A percentile compares a stretch with the other conserved stretches of the same genome.
phyloP scores from a whole-genome alignment of 2,329 filamentous ascomycete genomes.

The Phaeoacremonium minimum region DNA sequence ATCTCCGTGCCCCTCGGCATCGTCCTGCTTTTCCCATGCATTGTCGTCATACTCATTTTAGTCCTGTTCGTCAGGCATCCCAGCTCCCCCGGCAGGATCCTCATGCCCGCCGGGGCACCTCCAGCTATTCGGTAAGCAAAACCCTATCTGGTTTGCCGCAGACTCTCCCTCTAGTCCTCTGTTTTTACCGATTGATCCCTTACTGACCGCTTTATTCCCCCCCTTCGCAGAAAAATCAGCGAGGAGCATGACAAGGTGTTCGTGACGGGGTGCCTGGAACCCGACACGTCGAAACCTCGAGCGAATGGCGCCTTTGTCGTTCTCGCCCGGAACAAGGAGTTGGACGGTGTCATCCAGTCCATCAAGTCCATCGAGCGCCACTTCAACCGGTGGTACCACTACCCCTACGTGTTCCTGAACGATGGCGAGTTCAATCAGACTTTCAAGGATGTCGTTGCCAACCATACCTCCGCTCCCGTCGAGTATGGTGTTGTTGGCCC shows the following conservation, averaged over 20 bases:
- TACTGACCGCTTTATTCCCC: not conserved
- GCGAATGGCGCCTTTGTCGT: slow-evolving; percentile 96
- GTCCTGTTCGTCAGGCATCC: slow-evolving; percentile 87
- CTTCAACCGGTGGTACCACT: slow-evolving; percentile 98
- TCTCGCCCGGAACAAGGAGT: slow-evolving; percentile 89
- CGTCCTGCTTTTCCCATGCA: slow-evolving; percentile 85
- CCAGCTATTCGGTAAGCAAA: slow-evolving; percentile 77
- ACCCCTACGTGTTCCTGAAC: slow-evolving; percentile 97
- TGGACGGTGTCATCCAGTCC: slow-evolving; percentile 93
- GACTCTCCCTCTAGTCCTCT: slow-evolving; percentile 1
- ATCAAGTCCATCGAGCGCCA: slow-evolving; percentile 97
- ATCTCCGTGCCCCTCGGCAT: slow-evolving; percentile 90
- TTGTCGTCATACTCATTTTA: slow-evolving; percentile 87
- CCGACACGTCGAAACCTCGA: slow-evolving; percentile 71
- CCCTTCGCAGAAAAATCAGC: slow-evolving; percentile 75
- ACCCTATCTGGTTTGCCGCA: not conserved
- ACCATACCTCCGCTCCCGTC: slow-evolving; percentile 82
- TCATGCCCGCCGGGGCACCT: slow-evolving; percentile 84
- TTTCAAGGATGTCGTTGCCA: slow-evolving; percentile 82
- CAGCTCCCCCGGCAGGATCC: slow-evolving; percentile 72
- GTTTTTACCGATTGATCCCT: not conserved
- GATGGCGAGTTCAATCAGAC: slow-evolving; percentile 94
- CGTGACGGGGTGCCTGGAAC: slow-evolving; percentile 80
- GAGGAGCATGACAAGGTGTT: slow-evolving; percentile 98
- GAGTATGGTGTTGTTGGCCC: slow-evolving; percentile 93